phyloP scores from a whole-genome alignment of 139 green algal genomes.

The Coelastrella sp. region DNA sequence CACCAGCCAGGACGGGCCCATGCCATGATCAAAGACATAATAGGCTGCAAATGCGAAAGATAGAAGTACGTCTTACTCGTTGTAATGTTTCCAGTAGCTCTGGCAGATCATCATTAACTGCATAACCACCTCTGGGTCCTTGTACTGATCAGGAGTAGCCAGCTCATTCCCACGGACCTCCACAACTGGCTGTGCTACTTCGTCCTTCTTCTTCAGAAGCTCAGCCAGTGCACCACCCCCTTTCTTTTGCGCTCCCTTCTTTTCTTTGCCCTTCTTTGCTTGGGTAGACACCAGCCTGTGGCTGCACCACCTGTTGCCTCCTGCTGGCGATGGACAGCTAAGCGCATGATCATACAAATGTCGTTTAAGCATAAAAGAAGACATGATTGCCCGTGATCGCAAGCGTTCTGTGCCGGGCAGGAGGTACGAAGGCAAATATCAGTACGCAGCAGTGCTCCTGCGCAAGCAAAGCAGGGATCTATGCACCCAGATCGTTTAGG shows the following conservation, averaged over 20 bases:
- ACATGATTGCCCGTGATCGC: too few relatives aligned
- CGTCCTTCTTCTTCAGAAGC: slow-evolving; percentile 54
- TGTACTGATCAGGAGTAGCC: slow-evolving; percentile 38
- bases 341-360: too few relatives aligned
- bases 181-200: background rate
- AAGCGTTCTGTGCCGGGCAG: too few relatives aligned
- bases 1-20: too few relatives aligned
- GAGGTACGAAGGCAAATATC: too few relatives aligned
- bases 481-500: too few relatives aligned
- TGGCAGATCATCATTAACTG: slow-evolving; percentile 42
- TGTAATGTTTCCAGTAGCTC: slow-evolving; percentile 43
- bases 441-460: too few relatives aligned
- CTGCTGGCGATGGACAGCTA: background rate
- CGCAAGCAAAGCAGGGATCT: too few relatives aligned
- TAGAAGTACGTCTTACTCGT: too few relatives aligned
- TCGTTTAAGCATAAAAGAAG: too few relatives aligned
- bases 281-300: background rate
- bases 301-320: background rate
- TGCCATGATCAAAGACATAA: too few relatives aligned
- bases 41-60: too few relatives aligned
- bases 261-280: slow-evolving; percentile 19
- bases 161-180: background rate
- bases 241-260: slow-evolving; percentile 46
- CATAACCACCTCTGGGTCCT: slow-evolving; percentile 40
- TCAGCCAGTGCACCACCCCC: slow-evolving; percentile 45